phyloP scores from a whole-genome alignment of 345 rosid genomes.

The Jatropha curcas region DNA sequence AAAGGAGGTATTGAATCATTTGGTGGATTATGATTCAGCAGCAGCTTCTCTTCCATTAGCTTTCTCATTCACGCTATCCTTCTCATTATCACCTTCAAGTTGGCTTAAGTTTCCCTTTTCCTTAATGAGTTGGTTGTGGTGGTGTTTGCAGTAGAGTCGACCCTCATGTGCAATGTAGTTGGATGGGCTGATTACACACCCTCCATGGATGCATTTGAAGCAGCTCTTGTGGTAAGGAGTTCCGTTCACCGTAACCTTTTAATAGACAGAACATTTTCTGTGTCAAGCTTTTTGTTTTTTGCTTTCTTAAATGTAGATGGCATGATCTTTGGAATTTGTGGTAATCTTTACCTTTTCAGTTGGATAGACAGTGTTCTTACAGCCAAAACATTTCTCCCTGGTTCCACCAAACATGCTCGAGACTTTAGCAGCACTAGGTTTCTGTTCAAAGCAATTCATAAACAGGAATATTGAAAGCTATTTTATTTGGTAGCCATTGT shows the following conservation, averaged over 20 bases:
- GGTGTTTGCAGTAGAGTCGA: constrained; percentile 93
- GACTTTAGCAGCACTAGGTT: constrained; percentile 69
- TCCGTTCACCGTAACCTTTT: constrained; percentile 93
- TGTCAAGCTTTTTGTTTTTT: neutral
- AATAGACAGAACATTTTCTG: neutral
- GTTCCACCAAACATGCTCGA: constrained; percentile 95
- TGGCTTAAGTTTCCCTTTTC: constrained; percentile 97
- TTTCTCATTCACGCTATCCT: constrained; percentile 30
- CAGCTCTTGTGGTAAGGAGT: constrained; percentile 94
- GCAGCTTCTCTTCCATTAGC: constrained; percentile 37
- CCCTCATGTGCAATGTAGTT: constrained; percentile 97
- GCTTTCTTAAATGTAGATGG: too few relatives aligned
- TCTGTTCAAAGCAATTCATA: constrained; percentile 45
- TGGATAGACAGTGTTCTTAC: constrained; percentile 83
- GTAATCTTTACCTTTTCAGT: constrained; percentile 70
- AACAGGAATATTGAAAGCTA: neutral
- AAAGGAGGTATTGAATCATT: neutral
- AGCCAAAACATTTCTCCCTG: constrained; percentile 83
- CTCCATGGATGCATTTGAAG: constrained; percentile 99
- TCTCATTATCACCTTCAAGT: constrained; percentile 72
- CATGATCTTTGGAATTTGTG: too few relatives aligned
- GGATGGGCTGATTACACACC: constrained; percentile 89
- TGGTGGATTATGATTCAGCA: constrained; percentile 25
- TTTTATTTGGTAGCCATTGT: neutral
- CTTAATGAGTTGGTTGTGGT: constrained; percentile 87